Conservation (phyloP, 768 basidiomycete genomes). For the Tylopilus plumbeoviolaceoides region DNA sequence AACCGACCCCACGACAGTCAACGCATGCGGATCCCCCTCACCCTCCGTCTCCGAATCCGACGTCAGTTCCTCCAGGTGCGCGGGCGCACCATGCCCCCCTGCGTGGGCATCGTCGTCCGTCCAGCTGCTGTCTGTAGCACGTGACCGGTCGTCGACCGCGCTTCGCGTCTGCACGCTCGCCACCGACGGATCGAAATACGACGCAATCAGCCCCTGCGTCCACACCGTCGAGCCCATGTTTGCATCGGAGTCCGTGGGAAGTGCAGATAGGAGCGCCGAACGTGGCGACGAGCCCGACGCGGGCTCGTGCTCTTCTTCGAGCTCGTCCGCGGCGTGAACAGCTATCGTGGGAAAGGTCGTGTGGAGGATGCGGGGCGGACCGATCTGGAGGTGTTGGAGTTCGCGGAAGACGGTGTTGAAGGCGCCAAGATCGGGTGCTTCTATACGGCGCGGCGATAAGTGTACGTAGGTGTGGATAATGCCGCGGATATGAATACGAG, state of each 20-base stretch:
- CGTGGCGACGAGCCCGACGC: constrained; percentile 30
- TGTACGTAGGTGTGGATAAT: background rate
- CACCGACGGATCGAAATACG: constrained; percentile 45
- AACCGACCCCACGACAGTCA: constrained; percentile 27
- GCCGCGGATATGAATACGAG: constrained; percentile 10
- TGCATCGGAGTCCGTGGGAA: constrained; percentile 34
- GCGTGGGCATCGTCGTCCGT: background rate
- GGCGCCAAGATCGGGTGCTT: constrained; percentile 70
- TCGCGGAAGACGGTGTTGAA: constrained; percentile 70
- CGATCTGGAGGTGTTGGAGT: constrained; percentile 52
- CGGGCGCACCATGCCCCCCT: background rate
- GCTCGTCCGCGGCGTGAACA: constrained; percentile 14
- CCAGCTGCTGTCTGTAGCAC: constrained; percentile 13
- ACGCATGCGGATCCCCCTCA: constrained; percentile 24
- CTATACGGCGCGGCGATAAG: constrained; percentile 25
- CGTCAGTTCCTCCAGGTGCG: constrained; percentile 8
- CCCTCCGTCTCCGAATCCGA: constrained; percentile 39
- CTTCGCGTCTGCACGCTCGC: constrained; percentile 25
- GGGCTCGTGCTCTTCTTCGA: background rate
- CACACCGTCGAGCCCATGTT: constrained; percentile 60
- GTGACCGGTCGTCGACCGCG: constrained; percentile 28
- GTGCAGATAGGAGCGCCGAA: constrained; percentile 20
- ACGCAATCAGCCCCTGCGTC: constrained; percentile 53
- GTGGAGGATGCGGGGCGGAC: constrained; percentile 28
- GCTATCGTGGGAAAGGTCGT: constrained; percentile 10